Evolutionary conservation across 768 basidiomycete genomes (phyloP), one percentile per base, ranked within the genome.

Genomic region (Lactarius sanguifluus): DNA sequence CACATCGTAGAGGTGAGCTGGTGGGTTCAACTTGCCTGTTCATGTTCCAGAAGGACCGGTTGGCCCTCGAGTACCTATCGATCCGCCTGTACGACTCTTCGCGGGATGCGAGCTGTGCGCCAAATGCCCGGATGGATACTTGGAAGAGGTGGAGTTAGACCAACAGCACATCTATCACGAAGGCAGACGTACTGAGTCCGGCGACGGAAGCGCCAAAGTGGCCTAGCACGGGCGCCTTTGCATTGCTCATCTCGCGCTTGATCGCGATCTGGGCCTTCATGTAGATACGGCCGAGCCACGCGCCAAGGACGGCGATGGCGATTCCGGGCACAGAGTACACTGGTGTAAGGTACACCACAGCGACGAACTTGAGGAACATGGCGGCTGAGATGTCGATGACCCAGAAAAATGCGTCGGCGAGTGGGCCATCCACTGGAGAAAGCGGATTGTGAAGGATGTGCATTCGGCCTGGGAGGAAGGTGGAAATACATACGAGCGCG

Each of bases 211-310:
- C n/a, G n/a, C n/a, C n/a, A n/a, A n/a, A n/a, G n/a, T n/a, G n/a
- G n/a, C n/a, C n/a, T n/a, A n/a, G n/a, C n/a, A n/a, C n/a, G n/a
- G n/a, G n/a, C n/a, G n/a, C n/a, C n/a, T n/a, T n/a, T n/a, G n/a
- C n/a, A n/a, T n/a, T n/a, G n/a, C n/a, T n/a, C n/a, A n/a, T n/a
- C n/a, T n/a, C n/a, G n/a, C n/a, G n/a, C n/a, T n/a, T n/a, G n/a
- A n/a, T n/a, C n/a, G n/a, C n/a, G n/a, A 86, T 76, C 68, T 87
- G 85, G 6, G 83, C 82, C 66, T 79, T 79, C 71, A 86, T 83
- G 72, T 86, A 86, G 13, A 85, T 72, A 43, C 80, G 78, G 36
- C 83, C 83, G 15, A 80, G 69, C 67, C 79, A 73, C 18, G 69
- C 77, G 1, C 83, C 85, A 6, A 82, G 20, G 7, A 77, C 55